Evolutionary conservation across 768 basidiomycete genomes (phyloP).

Genomic region (Coprinopsis marcescibilis): DNA sequence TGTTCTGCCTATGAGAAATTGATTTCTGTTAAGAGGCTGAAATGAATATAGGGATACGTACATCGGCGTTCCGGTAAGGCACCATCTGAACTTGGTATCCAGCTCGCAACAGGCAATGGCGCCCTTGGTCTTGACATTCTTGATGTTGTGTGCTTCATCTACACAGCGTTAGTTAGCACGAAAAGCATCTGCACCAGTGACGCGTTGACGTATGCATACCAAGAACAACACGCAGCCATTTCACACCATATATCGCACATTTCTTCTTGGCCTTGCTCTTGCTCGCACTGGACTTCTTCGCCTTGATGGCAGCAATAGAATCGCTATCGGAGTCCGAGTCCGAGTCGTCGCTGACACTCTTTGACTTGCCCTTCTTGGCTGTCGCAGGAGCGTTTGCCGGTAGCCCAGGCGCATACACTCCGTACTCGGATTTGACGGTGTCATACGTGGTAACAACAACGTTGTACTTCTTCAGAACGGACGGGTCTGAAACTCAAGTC

Average conservation of each 20-base stretch:
- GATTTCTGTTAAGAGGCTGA: slow-evolving; percentile 14
- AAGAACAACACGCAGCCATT: slow-evolving; percentile 83
- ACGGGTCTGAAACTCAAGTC: slow-evolving; percentile 58
- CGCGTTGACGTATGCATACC: slow-evolving; percentile 37
- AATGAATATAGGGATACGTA: slow-evolving; percentile 22
- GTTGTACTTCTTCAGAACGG: slow-evolving; percentile 45
- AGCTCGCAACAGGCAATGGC: slow-evolving; percentile 76
- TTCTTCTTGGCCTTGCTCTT: slow-evolving; percentile 41
- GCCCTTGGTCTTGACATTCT: slow-evolving; percentile 74
- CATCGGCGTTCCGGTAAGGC: slow-evolving; percentile 81
- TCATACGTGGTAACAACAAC: slow-evolving; percentile 88
- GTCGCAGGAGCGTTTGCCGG: slow-evolving; percentile 49
- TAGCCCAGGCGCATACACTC: slow-evolving; percentile 38
- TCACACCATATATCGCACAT: slow-evolving; percentile 67
- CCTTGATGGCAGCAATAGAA: slow-evolving; percentile 36
- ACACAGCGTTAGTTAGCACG: background rate
- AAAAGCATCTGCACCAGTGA: background rate
- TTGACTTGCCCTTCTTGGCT: slow-evolving; percentile 36
- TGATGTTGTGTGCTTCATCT: slow-evolving; percentile 96
- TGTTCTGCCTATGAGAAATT: slow-evolving; percentile 64
- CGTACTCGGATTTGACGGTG: slow-evolving; percentile 76
- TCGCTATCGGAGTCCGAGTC: slow-evolving; percentile 36
- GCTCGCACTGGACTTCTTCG: slow-evolving; percentile 31
- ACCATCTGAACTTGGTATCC: slow-evolving; percentile 80
- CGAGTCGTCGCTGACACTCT: slow-evolving; percentile 27